Base-by-base conservation (phyloP, 495 filamentous ascomycete genomes). In the Hypoxylon subgilvum region DNA sequence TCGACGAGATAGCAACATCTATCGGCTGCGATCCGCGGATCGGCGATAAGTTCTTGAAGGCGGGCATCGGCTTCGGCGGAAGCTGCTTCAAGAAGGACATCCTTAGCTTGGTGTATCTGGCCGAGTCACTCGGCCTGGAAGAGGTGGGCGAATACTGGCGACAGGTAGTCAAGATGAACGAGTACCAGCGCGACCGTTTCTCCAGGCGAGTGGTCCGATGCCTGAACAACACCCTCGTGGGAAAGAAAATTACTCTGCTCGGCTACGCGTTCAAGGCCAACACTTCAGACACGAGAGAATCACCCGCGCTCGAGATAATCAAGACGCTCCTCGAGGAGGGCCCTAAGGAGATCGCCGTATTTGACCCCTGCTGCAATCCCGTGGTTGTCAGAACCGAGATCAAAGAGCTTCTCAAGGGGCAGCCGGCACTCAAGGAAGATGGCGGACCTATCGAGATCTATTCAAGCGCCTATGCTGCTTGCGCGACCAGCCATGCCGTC, bases 61-160 rank as follows among this genome's bases (percentile, higher is more conserved):
- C 89, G 1, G 85, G 85, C 12, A 78, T 90, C 23, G 89, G 89
- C 0, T 93, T 92, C 61, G 88, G 88, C n/a, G 89, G 88, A 3
- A 88, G 85, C 10, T 91, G 88, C 72, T 92, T 94, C 70, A 85
- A 87, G 66, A 94, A 94, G 68, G 90, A 94, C 59, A 84, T 92
- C 62, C 78, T 90, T 10, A 89, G 83, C 68, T 73, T 94, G 18
- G 82, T 85, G 5, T 92, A 92, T 66, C 74, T 93, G 9, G 85
- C 89, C 3, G 84, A 89, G 48, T 83, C 83, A 2, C 70, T 92
- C 21, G 81, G 85, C 30, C 74, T 94, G 13, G 78, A 82, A 2
- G 87, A 92, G 52, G 88, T 92, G 4, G 87, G 86, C 2, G 80
- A 85, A 31, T 93, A 94, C 63, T 94, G 90, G 90, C 71, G 76